Evolutionary conservation across 1,284 basidiomycete species (phyloP).

Genomic region (Phlebopus sp.): DNA sequence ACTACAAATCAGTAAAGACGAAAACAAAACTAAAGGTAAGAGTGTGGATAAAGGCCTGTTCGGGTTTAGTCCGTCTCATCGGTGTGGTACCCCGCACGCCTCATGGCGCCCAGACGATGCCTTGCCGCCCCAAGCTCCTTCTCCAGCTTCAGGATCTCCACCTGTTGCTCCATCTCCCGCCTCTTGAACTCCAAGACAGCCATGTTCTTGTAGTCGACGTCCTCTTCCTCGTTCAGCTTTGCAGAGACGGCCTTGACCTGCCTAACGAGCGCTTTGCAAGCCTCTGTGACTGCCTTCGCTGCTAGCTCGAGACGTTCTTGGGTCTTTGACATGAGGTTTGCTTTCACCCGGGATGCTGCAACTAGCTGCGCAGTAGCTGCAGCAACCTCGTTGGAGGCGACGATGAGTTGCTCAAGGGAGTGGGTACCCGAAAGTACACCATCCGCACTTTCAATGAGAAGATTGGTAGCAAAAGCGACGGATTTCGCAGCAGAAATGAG

Average conservation of each 20-base stretch:
- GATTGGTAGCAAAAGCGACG: conserved; percentile 95
- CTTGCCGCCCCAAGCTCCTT: conserved; percentile 91
- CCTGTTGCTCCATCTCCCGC: conserved; percentile 98
- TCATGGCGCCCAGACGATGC: conserved; percentile 84
- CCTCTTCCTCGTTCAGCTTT: conserved; percentile 77
- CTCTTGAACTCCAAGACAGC: conserved; percentile 95
- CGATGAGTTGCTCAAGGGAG: conserved; percentile 97
- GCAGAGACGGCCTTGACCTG: conserved; percentile 96
- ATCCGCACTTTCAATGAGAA: conserved; percentile 97
- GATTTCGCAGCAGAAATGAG: conserved; percentile 97
- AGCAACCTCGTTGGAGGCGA: conserved; percentile 97
- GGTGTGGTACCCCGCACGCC: conserved; percentile 86
- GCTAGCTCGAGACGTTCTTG: conserved; percentile 95
- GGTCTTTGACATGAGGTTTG: conserved; percentile 97
- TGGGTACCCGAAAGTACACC: conserved; percentile 96
- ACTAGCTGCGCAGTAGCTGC: conserved; percentile 97
- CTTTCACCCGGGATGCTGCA: conserved; percentile 97
- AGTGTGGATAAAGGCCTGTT: background rate
- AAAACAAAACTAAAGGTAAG: conserved; percentile 1
- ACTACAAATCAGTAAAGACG: conserved; percentile 13
- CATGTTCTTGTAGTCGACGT: conserved; percentile 90
- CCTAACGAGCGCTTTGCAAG: conserved; percentile 95
- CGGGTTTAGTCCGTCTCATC: conserved; percentile 64
- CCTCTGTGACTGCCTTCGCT: conserved; percentile 96
- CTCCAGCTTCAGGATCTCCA: conserved; percentile 94